Evolutionary conservation across 768 basidiomycete genomes (phyloP).

Genomic region (Crassisporium funariophilum): DNA sequence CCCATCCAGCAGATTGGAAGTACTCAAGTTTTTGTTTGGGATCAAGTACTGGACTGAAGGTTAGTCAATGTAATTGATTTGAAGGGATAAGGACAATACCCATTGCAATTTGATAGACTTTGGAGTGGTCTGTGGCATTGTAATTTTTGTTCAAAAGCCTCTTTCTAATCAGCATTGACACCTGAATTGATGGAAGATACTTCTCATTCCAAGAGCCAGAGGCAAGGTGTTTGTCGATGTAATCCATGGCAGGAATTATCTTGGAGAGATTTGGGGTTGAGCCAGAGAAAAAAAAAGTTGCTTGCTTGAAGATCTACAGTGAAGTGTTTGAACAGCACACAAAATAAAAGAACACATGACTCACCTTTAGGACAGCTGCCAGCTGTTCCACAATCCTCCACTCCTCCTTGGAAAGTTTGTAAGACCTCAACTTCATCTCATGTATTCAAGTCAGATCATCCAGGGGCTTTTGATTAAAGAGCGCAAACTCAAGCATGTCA

Average conservation of each 20-base stretch:
- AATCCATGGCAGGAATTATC: not conserved
- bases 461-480: not conserved
- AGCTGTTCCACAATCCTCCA: not conserved
- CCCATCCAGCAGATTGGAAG: not conserved
- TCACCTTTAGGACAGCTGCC: not conserved
- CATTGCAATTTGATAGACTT: conserved; percentile 21
- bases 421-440: not conserved
- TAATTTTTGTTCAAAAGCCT: conserved; percentile 35
- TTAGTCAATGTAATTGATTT: not conserved
- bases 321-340: not conserved
- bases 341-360: not conserved
- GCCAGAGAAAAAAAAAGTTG: not conserved
- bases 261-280: not conserved
- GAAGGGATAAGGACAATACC: not conserved
- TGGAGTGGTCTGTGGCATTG: conserved; percentile 26
- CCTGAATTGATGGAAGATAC: not conserved
- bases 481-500: not conserved
- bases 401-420: not conserved
- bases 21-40: not conserved
- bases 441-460: not conserved
- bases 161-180: conserved; percentile 17
- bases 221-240: not conserved
- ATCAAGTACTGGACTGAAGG: not conserved
- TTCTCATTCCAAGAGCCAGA: not conserved
- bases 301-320: not conserved